A percentile compares a stretch with the other conserved stretches of the same genome.
Evolutionary conservation across 2,329 filamentous ascomycete species (phyloP).

Genomic region (Colletotrichum echinochloae): DNA sequence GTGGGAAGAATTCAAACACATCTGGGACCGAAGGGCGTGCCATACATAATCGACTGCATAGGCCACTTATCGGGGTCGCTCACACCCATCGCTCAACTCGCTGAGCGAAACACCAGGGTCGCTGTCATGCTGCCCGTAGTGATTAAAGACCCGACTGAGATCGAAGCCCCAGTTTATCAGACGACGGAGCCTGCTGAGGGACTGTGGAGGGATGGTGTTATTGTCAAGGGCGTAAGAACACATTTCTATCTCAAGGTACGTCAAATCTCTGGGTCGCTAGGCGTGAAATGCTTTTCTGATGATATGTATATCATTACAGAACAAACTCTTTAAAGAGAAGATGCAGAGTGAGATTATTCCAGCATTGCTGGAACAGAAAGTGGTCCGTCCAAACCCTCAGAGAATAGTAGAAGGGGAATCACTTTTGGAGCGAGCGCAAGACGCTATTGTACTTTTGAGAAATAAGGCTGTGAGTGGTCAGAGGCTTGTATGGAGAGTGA

Average conservation of each 20-base stretch:
- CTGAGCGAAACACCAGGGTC: constrained; percentile 61
- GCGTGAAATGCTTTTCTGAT: not conserved
- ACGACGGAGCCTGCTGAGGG: constrained; percentile 60
- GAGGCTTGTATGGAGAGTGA: constrained; percentile 53
- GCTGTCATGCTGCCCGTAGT: constrained; percentile 72
- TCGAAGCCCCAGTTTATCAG: constrained; percentile 62
- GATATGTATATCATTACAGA: constrained; percentile 51
- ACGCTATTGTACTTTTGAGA: constrained; percentile 51
- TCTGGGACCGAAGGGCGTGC: constrained; percentile 47
- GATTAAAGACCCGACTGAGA: constrained; percentile 61
- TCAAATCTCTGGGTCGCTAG: not conserved
- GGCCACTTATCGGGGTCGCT: constrained; percentile 61
- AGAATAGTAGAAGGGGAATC: constrained; percentile 56
- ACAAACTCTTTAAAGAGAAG: constrained; percentile 66
- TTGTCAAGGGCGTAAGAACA: constrained; percentile 65
- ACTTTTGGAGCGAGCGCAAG: constrained; percentile 54
- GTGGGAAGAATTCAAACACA: constrained; percentile 51
- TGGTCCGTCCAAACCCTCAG: constrained; percentile 56
- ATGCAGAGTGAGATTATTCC: constrained; percentile 68
- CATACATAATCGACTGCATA: constrained; percentile 68
- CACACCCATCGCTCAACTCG: constrained; percentile 62
- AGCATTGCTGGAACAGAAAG: constrained; percentile 54
- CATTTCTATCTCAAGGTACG: constrained; percentile 64
- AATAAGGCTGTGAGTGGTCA: constrained; percentile 55
- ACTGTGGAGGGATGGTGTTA: constrained; percentile 65